Percentiles rank a stretch among this genome's conserved stretches.
phyloP scores from a whole-genome alignment of 192 early-diverging fungal species.

The Coemansia sp. region DNA sequence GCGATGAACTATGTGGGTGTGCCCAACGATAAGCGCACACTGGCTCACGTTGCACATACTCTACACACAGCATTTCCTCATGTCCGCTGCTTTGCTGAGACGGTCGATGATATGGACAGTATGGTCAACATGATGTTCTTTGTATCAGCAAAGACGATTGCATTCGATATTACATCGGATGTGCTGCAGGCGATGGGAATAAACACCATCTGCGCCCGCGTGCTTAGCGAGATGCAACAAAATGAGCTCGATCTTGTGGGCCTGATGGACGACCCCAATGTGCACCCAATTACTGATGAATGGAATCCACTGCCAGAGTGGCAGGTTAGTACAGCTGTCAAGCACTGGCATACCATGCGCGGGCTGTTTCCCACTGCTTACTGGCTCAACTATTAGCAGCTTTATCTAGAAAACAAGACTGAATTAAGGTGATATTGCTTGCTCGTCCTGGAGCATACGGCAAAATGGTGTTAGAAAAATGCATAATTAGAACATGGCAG shows the following conservation, averaged over 20 bases:
- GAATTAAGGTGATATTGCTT: neutral
- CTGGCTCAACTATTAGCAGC: constrained; percentile 68
- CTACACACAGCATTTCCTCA: constrained; percentile 65
- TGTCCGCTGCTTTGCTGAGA: constrained; percentile 68
- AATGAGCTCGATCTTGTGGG: constrained; percentile 52
- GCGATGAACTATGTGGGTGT: constrained; percentile 83
- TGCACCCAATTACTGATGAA: constrained; percentile 62
- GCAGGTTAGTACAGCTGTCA: constrained; percentile 58
- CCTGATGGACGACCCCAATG: constrained; percentile 20
- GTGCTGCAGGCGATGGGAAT: constrained; percentile 34
- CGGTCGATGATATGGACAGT: constrained; percentile 31
- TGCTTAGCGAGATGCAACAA: constrained; percentile 54
- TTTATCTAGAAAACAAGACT: neutral
- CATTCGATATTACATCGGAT: constrained; percentile 42
- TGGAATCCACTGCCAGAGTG: constrained; percentile 62
- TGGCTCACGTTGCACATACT: constrained; percentile 64
- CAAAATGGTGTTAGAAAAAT: constrained; percentile 2
- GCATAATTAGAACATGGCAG: constrained; percentile 24
- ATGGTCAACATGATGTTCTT: constrained; percentile 71
- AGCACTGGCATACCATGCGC: constrained; percentile 78
- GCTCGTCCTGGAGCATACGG: neutral
- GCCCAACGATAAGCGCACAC: constrained; percentile 53
- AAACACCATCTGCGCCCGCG: constrained; percentile 16
- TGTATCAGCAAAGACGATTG: constrained; percentile 55
- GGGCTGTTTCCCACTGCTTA: constrained; percentile 64